Conservation (phyloP, 139 green algal species). For the Haematococcus lacustris region DNA sequence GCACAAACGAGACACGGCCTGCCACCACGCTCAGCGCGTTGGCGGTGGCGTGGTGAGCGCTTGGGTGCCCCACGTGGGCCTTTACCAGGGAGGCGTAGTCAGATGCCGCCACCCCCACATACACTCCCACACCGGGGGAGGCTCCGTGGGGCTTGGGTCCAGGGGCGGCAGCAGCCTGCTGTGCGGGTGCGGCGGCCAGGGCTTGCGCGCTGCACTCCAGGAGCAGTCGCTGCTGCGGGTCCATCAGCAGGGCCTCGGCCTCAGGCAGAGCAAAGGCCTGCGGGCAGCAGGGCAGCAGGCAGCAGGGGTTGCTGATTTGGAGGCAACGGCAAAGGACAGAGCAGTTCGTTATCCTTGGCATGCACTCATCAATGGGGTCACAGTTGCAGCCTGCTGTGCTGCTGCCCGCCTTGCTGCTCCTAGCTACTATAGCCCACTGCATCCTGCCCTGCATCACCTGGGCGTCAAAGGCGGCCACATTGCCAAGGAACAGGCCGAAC, state of each 20-base stretch:
- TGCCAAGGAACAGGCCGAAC: conserved; percentile 49
- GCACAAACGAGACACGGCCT: conserved; percentile 68
- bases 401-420: neutral
- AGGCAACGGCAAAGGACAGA: neutral
- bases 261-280: conserved; percentile 9
- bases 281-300: conserved; percentile 29
- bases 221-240: conserved; percentile 80
- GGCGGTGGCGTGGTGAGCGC: conserved; percentile 63
- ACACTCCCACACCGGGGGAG: conserved; percentile 17
- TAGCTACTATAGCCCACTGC: neutral
- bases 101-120: conserved; percentile 55
- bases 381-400: neutral
- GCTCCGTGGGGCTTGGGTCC: neutral
- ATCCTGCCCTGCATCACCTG: neutral
- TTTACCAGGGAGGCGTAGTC: conserved; percentile 61
- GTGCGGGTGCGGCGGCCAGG: conserved; percentile 29
- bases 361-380: neutral
- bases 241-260: conserved; percentile 18
- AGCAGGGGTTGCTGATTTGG: neutral
- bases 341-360: neutral
- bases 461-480: conserved; percentile 54
- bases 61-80: conserved; percentile 3
- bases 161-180: conserved; percentile 23
- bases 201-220: conserved; percentile 34
- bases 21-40: conserved; percentile 59